Base-by-base conservation (phyloP, 139 green algal genomes). In the Trebouxia sp. region DNA sequence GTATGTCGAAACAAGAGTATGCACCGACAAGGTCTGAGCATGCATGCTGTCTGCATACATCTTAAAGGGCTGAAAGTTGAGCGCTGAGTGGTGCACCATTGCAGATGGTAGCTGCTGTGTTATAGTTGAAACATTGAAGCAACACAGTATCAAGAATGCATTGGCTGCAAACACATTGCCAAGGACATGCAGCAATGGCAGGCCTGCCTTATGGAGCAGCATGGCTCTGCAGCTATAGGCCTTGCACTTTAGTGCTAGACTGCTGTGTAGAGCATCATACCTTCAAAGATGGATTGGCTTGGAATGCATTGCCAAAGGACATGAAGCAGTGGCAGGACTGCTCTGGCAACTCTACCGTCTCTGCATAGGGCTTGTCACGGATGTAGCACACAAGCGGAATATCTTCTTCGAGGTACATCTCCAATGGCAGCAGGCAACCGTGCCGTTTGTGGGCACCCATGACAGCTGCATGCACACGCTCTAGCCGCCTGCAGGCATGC, bases 271-370 rank as follows among this genome's bases (percentile, higher is more conserved):
- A 43, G 24, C 15, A 58, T 42, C 20, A 26, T 22, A 75, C 72
- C 72, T 79, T 79, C n/a, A 79, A 28, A 30, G 66, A 37, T 39
- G 48, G 69, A 39, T n/a, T n/a, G 26, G 56, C n/a, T 26, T 38
- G 62, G 30, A 32, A n/a, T 12, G 84, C 67, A 47, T 80, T 86
- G 48, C 20, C 37, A 12, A 72, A 86, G 38, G 85, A 80, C 32
- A 89, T 9, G 70, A 89, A 89, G 30, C 78, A 80, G 47, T 89
- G 85, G 70, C 77, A 79, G 41, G 48, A 80, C 76, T 89, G 84
- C 79, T 89, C 80, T 37, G 84, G 87, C 66, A 89, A 76, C 77
- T 89, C 85, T 24, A 87, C 88, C 47, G 85, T 75, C 56, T 87
- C 74, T 35, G 84, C 51, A 22, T 22, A 28, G 5, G 48, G 56